These are phyloP conservation scores for Amylocystis lapponica DNA, from an alignment of 768 basidiomycete species.

Conservation along the genomic window DNA sequence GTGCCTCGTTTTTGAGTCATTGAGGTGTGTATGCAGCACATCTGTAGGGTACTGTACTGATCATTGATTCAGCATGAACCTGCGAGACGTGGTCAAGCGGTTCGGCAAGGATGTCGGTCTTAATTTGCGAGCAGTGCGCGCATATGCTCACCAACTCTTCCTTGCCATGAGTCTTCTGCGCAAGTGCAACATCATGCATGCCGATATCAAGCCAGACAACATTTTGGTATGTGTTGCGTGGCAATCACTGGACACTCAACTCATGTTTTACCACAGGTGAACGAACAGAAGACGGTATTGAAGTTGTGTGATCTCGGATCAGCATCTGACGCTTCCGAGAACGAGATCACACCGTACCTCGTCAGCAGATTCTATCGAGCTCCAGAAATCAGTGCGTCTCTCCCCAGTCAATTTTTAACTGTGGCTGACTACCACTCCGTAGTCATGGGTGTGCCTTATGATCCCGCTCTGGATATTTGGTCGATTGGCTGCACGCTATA, in stretches of 20 bases:
- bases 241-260: conserved; percentile 4
- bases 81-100: conserved; percentile 95
- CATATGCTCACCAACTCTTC: conserved; percentile 97
- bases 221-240: conserved; percentile 61
- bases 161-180: conserved; percentile 77
- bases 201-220: conserved; percentile 98
- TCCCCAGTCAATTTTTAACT: too few species aligned
- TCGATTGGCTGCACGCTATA: conserved; percentile 97
- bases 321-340: conserved; percentile 89
- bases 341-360: conserved; percentile 96
- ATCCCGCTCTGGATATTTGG: conserved; percentile 92
- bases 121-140: conserved; percentile 94
- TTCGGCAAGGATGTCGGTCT: conserved; percentile 98
- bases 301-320: conserved; percentile 98
- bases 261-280: conserved; percentile 53
- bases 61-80: conserved; percentile 71
- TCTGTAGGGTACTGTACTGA: too few species aligned
- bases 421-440: too few species aligned
- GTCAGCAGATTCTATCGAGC: conserved; percentile 97
- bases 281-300: conserved; percentile 86
- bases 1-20: conserved; percentile 90
- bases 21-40: conserved; percentile 56
- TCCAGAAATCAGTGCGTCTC: conserved; percentile 88
- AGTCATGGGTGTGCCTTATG: conserved; percentile 96
- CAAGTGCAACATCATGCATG: conserved; percentile 94